A percentile compares a stretch with the other conserved stretches of the same genome.
phyloP scores from a whole-genome alignment of 768 basidiomycete species.

The Termitomyces sp. region DNA sequence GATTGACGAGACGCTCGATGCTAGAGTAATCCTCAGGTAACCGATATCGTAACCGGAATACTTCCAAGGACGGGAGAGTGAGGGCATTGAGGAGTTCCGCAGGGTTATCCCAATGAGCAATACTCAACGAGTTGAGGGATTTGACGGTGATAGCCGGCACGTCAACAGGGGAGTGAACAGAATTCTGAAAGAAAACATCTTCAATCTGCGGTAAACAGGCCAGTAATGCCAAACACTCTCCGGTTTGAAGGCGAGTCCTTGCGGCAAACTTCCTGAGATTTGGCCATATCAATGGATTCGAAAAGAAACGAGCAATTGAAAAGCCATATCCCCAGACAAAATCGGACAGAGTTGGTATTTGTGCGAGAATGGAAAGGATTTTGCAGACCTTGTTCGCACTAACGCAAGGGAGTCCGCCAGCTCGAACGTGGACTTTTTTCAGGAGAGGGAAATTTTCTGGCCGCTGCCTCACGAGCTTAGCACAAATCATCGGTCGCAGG shows the following conservation, averaged over 20 bases:
- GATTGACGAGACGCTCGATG: neutral
- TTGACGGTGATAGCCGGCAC: neutral
- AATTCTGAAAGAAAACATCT: neutral
- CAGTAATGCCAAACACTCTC: neutral
- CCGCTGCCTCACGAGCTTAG: neutral
- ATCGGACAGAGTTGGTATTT: neutral
- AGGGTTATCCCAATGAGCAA: neutral
- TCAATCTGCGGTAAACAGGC: neutral
- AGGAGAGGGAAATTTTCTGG: neutral
- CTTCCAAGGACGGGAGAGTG: neutral
- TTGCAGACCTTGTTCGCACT: no score
- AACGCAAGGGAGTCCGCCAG: no score
- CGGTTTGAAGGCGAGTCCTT: neutral
- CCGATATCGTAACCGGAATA: neutral
- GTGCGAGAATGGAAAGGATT: neutral
- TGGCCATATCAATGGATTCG: neutral
- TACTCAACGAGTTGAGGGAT: neutral
- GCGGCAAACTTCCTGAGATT: neutral
- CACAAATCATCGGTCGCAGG: neutral
- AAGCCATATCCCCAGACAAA: neutral
- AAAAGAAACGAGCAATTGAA: neutral
- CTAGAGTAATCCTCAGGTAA: neutral
- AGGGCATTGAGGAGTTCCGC: neutral
- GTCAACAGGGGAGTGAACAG: neutral
- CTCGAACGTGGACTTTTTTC: neutral